Evolutionary conservation across 2,329 filamentous ascomycete species (phyloP).

Genomic region (Arthroderma uncinatum): DNA sequence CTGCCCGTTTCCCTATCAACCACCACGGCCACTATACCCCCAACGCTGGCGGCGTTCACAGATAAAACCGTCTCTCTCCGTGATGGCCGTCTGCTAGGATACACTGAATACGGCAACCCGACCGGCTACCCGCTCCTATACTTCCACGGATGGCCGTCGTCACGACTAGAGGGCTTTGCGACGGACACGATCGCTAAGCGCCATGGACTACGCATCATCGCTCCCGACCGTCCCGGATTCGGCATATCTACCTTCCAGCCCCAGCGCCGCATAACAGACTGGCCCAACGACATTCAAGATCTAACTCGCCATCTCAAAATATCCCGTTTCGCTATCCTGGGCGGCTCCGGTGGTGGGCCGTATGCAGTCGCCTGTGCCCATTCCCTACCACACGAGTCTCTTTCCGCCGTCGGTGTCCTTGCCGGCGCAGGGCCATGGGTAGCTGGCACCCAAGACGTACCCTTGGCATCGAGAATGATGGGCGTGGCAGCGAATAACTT

Average conservation of each 20-base stretch:
- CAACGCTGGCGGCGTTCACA: not conserved
- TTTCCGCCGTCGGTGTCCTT: slow-evolving; percentile 31
- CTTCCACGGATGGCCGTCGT: slow-evolving; percentile 37
- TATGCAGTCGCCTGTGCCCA: slow-evolving; percentile 40
- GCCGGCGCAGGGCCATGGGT: slow-evolving; percentile 29
- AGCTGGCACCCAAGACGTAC: slow-evolving; percentile 17
- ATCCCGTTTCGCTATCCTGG: slow-evolving; percentile 34
- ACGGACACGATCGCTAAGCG: slow-evolving; percentile 26
- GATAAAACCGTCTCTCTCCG: slow-evolving; percentile 7
- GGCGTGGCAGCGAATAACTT: slow-evolving; percentile 15
- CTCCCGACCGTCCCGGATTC: slow-evolving; percentile 35
- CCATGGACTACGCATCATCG: slow-evolving; percentile 31
- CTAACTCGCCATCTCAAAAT: slow-evolving; percentile 34
- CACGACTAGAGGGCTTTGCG: slow-evolving; percentile 31
- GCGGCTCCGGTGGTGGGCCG: slow-evolving; percentile 38
- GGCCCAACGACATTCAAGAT: slow-evolving; percentile 33
- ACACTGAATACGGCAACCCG: slow-evolving; percentile 33
- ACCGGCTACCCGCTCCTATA: slow-evolving; percentile 30
- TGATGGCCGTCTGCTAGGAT: slow-evolving; percentile 32
- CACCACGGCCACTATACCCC: not conserved
- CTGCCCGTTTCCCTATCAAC: not conserved
- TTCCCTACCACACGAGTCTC: slow-evolving; percentile 23
- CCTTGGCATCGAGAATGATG: slow-evolving; percentile 16
- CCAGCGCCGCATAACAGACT: slow-evolving; percentile 30
- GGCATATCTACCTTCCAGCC: slow-evolving; percentile 33